These are phyloP conservation scores for Suillus plorans DNA, from an alignment of 768 basidiomycete species.

Conservation along the genomic window DNA sequence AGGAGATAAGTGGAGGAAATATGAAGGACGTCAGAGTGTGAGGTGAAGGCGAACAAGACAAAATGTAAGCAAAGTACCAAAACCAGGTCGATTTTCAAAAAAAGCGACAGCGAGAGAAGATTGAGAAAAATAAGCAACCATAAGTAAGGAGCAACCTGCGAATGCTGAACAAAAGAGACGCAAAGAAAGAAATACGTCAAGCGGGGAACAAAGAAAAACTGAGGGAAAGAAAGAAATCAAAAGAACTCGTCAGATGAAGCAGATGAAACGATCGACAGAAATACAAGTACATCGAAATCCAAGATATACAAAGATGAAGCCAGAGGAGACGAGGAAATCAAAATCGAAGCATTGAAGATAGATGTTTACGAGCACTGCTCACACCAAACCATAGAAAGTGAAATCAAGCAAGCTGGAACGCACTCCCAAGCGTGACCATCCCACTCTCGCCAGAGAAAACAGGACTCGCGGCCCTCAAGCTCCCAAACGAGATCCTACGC, in stretches of 20 bases:
- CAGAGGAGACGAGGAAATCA: not conserved
- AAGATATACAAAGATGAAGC: not conserved
- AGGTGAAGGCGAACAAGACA: not conserved
- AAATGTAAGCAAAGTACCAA: not conserved
- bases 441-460: constrained; percentile 31
- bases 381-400: not conserved
- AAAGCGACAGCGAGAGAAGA: not conserved
- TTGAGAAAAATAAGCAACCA: constrained; percentile 2
- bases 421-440: constrained; percentile 57
- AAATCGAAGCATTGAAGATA: constrained; percentile 1
- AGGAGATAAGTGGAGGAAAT: not conserved
- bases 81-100: not conserved
- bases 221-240: not conserved
- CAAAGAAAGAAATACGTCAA: not conserved
- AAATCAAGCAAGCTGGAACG: constrained; percentile 61
- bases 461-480: constrained; percentile 40
- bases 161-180: not conserved
- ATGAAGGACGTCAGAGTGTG: not conserved
- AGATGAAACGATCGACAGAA: not conserved
- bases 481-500: constrained; percentile 68
- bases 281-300: constrained; percentile 2
- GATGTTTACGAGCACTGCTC: not conserved
- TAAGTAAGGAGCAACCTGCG: constrained; percentile 4
- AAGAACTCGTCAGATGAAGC: constrained; percentile 1
- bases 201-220: not conserved